phyloP scores from a whole-genome alignment of 768 basidiomycete species.

The Tulasnella sp. region DNA sequence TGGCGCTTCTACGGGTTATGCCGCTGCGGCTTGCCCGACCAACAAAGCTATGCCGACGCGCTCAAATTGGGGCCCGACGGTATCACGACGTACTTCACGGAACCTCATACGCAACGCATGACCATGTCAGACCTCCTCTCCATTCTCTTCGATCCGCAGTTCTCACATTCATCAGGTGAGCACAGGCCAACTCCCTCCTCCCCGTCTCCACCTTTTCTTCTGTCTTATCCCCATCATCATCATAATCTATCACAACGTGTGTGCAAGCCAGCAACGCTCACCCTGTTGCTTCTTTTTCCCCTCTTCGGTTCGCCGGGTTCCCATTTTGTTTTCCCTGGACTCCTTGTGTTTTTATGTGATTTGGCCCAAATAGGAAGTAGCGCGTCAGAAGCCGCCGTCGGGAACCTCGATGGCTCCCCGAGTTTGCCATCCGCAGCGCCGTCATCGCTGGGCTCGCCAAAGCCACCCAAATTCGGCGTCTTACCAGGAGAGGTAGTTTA shows the following conservation, averaged over 20 bases:
- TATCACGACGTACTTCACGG: conserved; percentile 55
- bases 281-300: not conserved
- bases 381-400: not conserved
- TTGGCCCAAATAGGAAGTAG: not conserved
- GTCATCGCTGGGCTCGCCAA: not conserved
- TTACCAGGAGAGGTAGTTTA: conserved; percentile 46
- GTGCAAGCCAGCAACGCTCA: not conserved
- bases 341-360: not conserved
- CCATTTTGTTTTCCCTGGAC: not conserved
- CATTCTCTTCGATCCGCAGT: conserved; percentile 26
- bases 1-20: conserved; percentile 15
- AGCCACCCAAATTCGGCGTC: conserved; percentile 15
- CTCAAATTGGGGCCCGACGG: conserved; percentile 48
- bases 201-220: not conserved
- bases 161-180: not conserved
- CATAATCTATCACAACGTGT: not conserved
- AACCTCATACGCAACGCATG: conserved; percentile 65
- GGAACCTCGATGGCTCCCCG: not conserved
- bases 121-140: conserved; percentile 49
- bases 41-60: conserved; percentile 64
- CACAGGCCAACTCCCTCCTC: not conserved
- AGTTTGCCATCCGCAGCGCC: not conserved
- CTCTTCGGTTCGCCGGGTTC: not conserved
- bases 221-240: not conserved
- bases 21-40: not conserved